Evolutionary conservation across 2,329 filamentous ascomycete genomes (phyloP).

Genomic region (Domatiomyces globalis): DNA sequence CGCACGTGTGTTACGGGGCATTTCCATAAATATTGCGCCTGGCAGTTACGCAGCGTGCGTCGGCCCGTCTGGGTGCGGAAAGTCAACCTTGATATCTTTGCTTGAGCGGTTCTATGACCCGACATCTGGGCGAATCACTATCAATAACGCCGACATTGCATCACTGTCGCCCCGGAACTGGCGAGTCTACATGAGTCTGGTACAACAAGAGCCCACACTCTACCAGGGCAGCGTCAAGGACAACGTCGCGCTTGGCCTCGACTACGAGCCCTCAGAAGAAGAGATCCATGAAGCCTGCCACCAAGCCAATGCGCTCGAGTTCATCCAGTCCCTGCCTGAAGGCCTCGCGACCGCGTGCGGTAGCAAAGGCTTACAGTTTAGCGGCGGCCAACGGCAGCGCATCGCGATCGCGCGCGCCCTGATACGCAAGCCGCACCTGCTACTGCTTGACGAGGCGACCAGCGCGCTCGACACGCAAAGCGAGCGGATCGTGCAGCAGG

Average conservation of each 20-base stretch:
- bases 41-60: conserved; percentile 43
- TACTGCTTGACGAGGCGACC: conserved; percentile 33
- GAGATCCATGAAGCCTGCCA: conserved; percentile 24
- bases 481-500: conserved; percentile 23
- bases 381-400: conserved; percentile 31
- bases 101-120: conserved; percentile 56
- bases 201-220: conserved; percentile 60
- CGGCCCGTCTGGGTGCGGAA: conserved; percentile 43
- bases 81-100: conserved; percentile 54
- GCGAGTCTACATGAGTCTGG: conserved; percentile 51
- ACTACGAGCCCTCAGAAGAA: conserved; percentile 18
- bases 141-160: conserved; percentile 47
- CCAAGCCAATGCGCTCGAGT: conserved; percentile 26
- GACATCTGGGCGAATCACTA: conserved; percentile 48
- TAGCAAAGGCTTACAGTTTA: conserved; percentile 23
- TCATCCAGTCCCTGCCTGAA: conserved; percentile 26
- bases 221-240: conserved; percentile 57
- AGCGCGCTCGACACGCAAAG: conserved; percentile 27
- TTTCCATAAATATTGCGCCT: conserved; percentile 27
- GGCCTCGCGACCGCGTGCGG: conserved; percentile 25
- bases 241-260: conserved; percentile 49
- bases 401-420: conserved; percentile 31
- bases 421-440: conserved; percentile 22
- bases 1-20: conserved; percentile 20
- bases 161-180: conserved; percentile 48